Percentiles rank a stretch among this genome's conserved stretches.
These are phyloP conservation scores for Huntiella omanensis DNA, from an alignment of 2,329 filamentous ascomycete genomes.

Conservation along the genomic window DNA sequence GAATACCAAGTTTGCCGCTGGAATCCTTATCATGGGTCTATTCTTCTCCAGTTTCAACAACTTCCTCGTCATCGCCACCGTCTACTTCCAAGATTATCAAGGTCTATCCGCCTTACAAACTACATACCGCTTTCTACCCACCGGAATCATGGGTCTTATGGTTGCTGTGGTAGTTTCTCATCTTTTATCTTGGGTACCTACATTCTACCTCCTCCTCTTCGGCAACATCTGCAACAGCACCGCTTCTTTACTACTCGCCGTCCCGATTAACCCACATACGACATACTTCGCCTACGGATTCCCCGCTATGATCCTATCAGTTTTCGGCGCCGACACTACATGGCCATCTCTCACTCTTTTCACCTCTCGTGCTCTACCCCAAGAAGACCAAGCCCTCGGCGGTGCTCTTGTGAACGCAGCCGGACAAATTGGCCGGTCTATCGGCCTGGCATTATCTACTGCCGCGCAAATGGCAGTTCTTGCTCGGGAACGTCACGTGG, in stretches of 20 bases:
- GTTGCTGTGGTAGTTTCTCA: constrained; percentile 36
- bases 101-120: constrained; percentile 43
- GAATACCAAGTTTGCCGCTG: constrained; percentile 39
- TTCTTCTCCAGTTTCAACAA: constrained; percentile 53
- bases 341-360: constrained; percentile 49
- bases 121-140: constrained; percentile 49
- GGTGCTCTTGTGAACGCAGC: constrained; percentile 50
- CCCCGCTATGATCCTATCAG: constrained; percentile 44
- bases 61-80: constrained; percentile 48
- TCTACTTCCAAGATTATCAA: constrained; percentile 52
- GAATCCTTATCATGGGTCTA: constrained; percentile 44
- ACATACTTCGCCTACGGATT: constrained; percentile 51
- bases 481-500: constrained; percentile 26
- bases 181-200: constrained; percentile 37
- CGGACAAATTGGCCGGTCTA: constrained; percentile 43
- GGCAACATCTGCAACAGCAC: constrained; percentile 37
- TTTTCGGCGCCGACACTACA: constrained; percentile 47
- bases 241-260: constrained; percentile 40
- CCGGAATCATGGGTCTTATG: constrained; percentile 39
- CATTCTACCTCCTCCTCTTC: constrained; percentile 36
- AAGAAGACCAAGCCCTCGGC: constrained; percentile 46
- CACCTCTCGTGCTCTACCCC: constrained; percentile 41
- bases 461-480: constrained; percentile 45
- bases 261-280: constrained; percentile 39
- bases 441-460: constrained; percentile 47